A percentile compares a stretch with the other conserved stretches of the same genome.
Evolutionary conservation across 1,284 basidiomycete genomes (phyloP).

Genomic region (Ustilago lituana): DNA sequence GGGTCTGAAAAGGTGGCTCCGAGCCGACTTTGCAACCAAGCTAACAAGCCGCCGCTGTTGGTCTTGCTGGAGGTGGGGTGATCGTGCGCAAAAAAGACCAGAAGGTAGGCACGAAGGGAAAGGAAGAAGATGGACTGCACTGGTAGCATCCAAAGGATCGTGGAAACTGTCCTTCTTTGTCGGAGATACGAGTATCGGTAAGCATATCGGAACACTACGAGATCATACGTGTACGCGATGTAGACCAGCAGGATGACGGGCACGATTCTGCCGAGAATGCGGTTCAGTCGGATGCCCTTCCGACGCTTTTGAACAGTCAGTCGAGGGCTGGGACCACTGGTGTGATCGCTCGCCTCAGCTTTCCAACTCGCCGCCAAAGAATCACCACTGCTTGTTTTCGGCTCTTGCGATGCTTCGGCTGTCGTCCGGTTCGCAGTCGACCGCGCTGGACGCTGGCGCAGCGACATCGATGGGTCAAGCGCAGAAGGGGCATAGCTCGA

Average conservation of each 20-base stretch:
- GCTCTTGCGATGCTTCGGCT: conserved; percentile 4
- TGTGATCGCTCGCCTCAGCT: no score
- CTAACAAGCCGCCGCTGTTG: not conserved
- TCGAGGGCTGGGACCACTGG: no score
- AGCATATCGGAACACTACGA: conserved; percentile 28
- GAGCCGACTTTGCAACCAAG: conserved; percentile 6
- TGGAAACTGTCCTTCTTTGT: not conserved
- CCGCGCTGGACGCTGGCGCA: conserved; percentile 20
- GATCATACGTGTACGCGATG: conserved; percentile 27
- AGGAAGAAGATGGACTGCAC: conserved; percentile 24
- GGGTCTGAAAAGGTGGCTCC: conserved; percentile 11
- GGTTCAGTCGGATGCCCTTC: conserved; percentile 34
- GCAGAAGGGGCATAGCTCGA: no score
- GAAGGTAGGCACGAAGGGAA: conserved; percentile 28
- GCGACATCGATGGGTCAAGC: conserved; percentile 7
- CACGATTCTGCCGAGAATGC: conserved; percentile 36
- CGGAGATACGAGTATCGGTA: conserved; percentile 16
- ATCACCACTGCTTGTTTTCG: not conserved
- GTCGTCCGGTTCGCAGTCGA: not conserved
- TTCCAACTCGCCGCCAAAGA: no score
- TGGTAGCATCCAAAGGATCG: conserved; percentile 22
- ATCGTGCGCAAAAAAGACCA: conserved; percentile 28
- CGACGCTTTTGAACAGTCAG: not conserved
- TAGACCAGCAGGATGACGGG: conserved; percentile 45
- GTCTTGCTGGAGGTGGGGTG: not conserved